Evolutionary conservation across 1,139 yeast genomes (phyloP).

Genomic region (Suhomyces wounanorum): DNA sequence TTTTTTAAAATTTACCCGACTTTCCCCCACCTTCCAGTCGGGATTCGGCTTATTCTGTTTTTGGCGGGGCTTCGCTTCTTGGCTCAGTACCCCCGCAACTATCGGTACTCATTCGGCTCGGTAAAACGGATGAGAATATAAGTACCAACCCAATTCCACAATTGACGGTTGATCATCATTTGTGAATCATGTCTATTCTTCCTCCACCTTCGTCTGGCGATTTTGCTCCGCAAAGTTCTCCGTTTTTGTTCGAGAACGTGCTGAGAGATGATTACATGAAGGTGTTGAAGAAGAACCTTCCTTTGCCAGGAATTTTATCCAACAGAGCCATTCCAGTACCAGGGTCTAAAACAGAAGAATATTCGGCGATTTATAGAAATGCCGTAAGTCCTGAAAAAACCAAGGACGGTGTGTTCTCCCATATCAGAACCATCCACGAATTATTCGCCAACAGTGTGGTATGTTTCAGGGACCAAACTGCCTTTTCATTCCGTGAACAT

Average conservation of each 20-base stretch:
- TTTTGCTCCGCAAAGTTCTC: slow-evolving; percentile 23
- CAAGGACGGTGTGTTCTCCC: slow-evolving; percentile 25
- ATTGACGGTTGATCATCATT: neutral
- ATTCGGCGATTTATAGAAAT: slow-evolving; percentile 38
- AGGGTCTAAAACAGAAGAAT: slow-evolving; percentile 34
- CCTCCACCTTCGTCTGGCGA: slow-evolving; percentile 3
- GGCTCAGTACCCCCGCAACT: neutral
- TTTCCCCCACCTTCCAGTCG: neutral
- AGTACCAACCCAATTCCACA: neutral
- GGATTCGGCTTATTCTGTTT: neutral
- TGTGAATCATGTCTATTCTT: slow-evolving; percentile 22
- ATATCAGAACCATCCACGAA: slow-evolving; percentile 20
- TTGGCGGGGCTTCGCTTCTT: neutral
- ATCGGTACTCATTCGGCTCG: neutral
- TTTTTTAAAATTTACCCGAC: neutral
- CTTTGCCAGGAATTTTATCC: slow-evolving; percentile 21
- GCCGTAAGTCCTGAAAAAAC: slow-evolving; percentile 23
- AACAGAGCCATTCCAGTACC: slow-evolving; percentile 28
- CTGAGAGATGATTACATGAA: slow-evolving; percentile 13
- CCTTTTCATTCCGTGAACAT: slow-evolving; percentile 22
- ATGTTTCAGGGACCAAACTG: slow-evolving; percentile 15
- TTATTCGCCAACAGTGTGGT: slow-evolving; percentile 19
- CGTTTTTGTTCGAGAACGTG: slow-evolving; percentile 21
- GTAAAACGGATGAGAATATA: neutral
- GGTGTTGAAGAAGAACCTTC: slow-evolving; percentile 25